A percentile compares a stretch with the other conserved stretches of the same genome.
phyloP scores from a whole-genome alignment of 257 asterid genomes.

The Cinchona pubescens region DNA sequence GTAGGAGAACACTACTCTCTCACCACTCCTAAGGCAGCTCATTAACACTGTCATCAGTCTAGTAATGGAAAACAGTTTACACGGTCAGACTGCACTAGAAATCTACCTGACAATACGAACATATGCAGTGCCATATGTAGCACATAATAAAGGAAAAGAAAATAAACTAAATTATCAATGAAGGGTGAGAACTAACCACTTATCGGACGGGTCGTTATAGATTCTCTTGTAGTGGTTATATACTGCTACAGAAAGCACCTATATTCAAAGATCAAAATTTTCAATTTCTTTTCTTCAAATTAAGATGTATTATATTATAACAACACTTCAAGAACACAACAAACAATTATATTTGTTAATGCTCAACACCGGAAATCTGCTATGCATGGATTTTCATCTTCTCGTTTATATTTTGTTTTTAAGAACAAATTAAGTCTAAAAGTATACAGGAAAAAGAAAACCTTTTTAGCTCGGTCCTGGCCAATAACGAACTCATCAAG shows the following conservation, averaged over 20 bases:
- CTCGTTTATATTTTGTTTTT: background rate
- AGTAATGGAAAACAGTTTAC: background rate
- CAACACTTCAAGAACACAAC: background rate
- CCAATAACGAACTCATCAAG: conserved; percentile 97
- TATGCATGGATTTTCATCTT: background rate
- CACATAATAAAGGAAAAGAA: background rate
- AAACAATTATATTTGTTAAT: background rate
- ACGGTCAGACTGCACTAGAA: background rate
- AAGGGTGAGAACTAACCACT: conserved; percentile 59
- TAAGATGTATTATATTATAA: background rate
- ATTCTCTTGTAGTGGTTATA: conserved; percentile 99
- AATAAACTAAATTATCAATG: background rate
- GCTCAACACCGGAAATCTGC: too few relatives aligned
- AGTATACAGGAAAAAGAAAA: conserved; percentile 17
- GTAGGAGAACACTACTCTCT: background rate
- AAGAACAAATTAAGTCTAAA: background rate
- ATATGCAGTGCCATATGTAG: background rate
- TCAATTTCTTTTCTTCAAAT: background rate
- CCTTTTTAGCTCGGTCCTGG: conserved; percentile 97
- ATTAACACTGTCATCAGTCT: background rate
- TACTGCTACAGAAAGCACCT: conserved; percentile 98
- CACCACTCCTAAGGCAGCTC: background rate
- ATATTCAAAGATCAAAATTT: conserved; percentile 19
- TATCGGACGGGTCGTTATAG: conserved; percentile 60
- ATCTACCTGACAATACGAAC: background rate